Conservation (phyloP, 768 basidiomycete species). For the Sporobolomyces pararoseus region DNA sequence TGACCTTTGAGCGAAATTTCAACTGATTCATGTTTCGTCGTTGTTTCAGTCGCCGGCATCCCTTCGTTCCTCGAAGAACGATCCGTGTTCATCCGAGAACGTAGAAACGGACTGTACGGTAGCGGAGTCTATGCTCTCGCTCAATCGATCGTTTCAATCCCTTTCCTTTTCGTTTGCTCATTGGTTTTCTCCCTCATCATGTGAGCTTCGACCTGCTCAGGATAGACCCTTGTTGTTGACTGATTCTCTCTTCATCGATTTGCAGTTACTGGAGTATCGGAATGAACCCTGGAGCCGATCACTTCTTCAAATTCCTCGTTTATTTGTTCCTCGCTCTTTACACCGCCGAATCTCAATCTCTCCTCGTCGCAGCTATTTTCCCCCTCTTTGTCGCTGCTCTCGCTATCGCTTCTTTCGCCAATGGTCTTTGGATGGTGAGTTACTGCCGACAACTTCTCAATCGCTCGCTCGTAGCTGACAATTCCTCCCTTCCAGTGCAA, state of each 20-base stretch:
- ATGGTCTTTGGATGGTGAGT: conserved; percentile 57
- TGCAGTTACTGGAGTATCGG: conserved; percentile 51
- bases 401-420: conserved; percentile 56
- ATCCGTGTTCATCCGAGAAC: conserved; percentile 59
- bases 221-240: no score
- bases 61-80: conserved; percentile 61
- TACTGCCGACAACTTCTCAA: neutral
- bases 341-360: conserved; percentile 39
- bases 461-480: conserved; percentile 37
- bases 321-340: conserved; percentile 54
- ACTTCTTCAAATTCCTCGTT: conserved; percentile 59
- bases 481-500: conserved; percentile 10
- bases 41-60: conserved; percentile 57
- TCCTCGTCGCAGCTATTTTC: conserved; percentile 56
- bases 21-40: neutral
- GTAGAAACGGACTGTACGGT: conserved; percentile 60
- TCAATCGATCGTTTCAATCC: conserved; percentile 58
- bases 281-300: conserved; percentile 54
- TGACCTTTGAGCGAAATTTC: no score
- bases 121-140: conserved; percentile 58
- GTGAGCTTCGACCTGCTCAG: conserved; percentile 50
- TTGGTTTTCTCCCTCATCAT: conserved; percentile 56
- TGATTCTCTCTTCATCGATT: neutral
- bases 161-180: conserved; percentile 58
- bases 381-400: conserved; percentile 63